A percentile compares a stretch with the other conserved stretches of the same genome.
phyloP scores from a whole-genome alignment of 768 basidiomycete species.

The Suillus brevipes region DNA sequence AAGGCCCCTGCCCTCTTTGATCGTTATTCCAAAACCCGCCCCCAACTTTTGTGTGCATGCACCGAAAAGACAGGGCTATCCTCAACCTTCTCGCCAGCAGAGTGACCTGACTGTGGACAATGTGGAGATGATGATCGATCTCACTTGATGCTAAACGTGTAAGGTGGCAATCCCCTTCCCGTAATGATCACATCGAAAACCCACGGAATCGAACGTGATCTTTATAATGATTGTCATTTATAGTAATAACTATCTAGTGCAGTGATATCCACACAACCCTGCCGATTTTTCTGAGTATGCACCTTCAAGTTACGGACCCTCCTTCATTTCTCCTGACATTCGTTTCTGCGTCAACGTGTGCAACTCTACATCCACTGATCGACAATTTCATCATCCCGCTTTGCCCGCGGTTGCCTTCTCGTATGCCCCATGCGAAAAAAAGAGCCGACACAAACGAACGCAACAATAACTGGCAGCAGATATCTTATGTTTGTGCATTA shows the following conservation, averaged over 20 bases:
- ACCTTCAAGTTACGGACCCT: neutral
- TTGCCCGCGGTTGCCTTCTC: neutral
- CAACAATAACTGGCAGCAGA: neutral
- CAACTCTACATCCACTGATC: slow-evolving; percentile 27
- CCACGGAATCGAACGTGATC: neutral
- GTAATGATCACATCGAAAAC: neutral
- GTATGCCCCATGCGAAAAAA: neutral
- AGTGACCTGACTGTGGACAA: neutral
- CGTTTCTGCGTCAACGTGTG: slow-evolving; percentile 19
- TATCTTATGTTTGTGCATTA: slow-evolving; percentile 13
- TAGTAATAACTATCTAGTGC: neutral
- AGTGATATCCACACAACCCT: neutral
- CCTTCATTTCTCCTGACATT: slow-evolving; percentile 21
- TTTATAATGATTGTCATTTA: neutral
- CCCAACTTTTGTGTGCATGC: neutral
- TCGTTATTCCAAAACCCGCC: neutral
- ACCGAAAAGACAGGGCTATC: neutral
- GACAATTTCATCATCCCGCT: slow-evolving; percentile 30
- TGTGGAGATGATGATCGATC: slow-evolving; percentile 5
- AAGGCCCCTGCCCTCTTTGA: neutral
- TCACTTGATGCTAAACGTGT: neutral
- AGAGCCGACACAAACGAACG: no score
- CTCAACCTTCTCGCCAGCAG: neutral
- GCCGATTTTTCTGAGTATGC: slow-evolving; percentile 1
- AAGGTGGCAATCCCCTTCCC: neutral